Percentiles rank a stretch among this genome's conserved stretches.
phyloP scores from a whole-genome alignment of 805 yeast genomes.

The Yarrowia bubula region DNA sequence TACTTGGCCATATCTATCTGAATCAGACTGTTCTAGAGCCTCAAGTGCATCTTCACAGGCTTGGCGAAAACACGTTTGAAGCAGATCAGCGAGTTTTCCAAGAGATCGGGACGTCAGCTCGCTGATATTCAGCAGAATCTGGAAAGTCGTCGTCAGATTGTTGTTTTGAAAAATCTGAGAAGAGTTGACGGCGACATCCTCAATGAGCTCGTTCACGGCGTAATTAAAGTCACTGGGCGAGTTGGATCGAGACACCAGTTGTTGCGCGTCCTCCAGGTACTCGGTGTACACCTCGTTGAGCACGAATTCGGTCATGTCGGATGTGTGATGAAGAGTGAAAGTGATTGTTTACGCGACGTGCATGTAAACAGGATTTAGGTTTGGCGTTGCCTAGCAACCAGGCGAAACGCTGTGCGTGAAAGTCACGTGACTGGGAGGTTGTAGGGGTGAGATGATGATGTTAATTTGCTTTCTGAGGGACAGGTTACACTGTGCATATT shows the following conservation, averaged over 20 bases:
- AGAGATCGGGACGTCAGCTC: slow-evolving; percentile 11
- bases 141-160: slow-evolving; percentile 17
- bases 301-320: slow-evolving; percentile 11
- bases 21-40: neutral
- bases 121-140: slow-evolving; percentile 11
- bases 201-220: slow-evolving; percentile 24
- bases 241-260: slow-evolving; percentile 16
- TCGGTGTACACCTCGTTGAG: slow-evolving; percentile 17
- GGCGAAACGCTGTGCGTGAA: neutral
- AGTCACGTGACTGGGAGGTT: no score
- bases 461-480: no score
- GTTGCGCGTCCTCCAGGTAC: slow-evolving; percentile 15
- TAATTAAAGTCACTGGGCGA: slow-evolving; percentile 20
- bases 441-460: no score
- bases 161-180: neutral
- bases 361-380: neutral
- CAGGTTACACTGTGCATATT: no score
- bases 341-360: slow-evolving; percentile 20
- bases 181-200: slow-evolving; percentile 9
- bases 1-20: slow-evolving; percentile 20
- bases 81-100: slow-evolving; percentile 21
- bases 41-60: slow-evolving; percentile 10
- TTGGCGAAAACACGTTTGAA: neutral
- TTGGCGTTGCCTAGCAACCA: slow-evolving; percentile 5
- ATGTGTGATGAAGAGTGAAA: neutral